Evolutionary conservation across 345 rosid species (phyloP), one percentile per base, ranked within the genome.

Genomic region (Passiflora organensis): DNA sequence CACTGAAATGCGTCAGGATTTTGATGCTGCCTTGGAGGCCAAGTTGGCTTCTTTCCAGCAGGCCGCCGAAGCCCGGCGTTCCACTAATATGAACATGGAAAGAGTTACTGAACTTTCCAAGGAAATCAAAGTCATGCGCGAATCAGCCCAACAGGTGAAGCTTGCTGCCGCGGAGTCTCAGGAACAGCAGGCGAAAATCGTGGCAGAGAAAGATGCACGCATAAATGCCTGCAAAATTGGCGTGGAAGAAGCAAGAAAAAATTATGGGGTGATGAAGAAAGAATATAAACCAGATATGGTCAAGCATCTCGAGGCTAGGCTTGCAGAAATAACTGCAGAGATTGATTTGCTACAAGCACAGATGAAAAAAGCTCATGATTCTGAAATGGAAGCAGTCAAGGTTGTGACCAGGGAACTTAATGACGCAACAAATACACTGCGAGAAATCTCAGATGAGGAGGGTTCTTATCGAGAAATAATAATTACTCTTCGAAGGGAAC

Each of bases 1-100:
- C 47, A 82, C 77, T 16, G 75, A 72, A 63, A 61, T 84, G 52
- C 62, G 87, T 58, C 96, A 84, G 67, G 94, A 88, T 63, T 89
- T 89, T 25, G 95, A 81, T 52, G 76, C 91, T 0, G 76, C 77
- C 2, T 51, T 77, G 77, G 96, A 86, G 11, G 62, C 76, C 1
- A 93, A 93, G 63, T 18, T 69, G 53, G 76, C 82, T 0, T 68
- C 87, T 0, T 60, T 84, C 62, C 87, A 81, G 47, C 87, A 80
- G 49, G 85, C 91, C 1, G 82, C 85, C 0, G 96, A 89, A 56
- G 95, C 94, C 0, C 70, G 77, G 53, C 77, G 80, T 22, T 62
- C 74, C 4, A 65, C 74, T 0, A 75, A 78, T 37, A 53, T 36
- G 0, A 78, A 76, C 68, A 34, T 75, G 0, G 82, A 74, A 17